These are phyloP conservation scores for Schizochytrium sp. DNA, from an alignment of 108 stramenopile species.

Conservation along the genomic window DNA sequence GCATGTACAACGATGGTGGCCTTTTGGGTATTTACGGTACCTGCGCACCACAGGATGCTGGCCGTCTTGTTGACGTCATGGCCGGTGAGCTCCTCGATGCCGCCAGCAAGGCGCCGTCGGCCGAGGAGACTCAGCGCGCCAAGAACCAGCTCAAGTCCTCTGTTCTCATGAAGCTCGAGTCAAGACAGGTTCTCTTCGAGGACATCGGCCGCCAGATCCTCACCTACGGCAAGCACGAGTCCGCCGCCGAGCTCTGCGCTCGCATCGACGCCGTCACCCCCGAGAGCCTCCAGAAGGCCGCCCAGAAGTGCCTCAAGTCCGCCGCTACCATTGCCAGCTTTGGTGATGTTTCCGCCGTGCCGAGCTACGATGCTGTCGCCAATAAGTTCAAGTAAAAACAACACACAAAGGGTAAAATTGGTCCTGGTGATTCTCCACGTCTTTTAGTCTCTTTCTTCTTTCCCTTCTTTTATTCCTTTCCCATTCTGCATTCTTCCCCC, in stretches of 20 bases:
- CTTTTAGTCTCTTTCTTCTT: too few species aligned
- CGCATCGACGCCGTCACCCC: constrained; percentile 93
- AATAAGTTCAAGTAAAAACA: constrained; percentile 36
- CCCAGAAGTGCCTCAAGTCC: constrained; percentile 75
- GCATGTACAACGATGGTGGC: constrained; percentile 89
- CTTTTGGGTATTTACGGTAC: constrained; percentile 89
- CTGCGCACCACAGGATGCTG: constrained; percentile 72
- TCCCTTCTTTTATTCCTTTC: too few species aligned
- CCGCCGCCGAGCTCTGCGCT: constrained; percentile 82
- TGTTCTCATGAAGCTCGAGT: constrained; percentile 95
- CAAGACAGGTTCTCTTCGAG: constrained; percentile 91
- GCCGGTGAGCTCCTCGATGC: constrained; percentile 83
- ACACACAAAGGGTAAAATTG: background rate
- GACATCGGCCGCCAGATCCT: constrained; percentile 95
- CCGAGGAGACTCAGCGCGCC: constrained; percentile 90
- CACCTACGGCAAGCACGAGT: constrained; percentile 90
- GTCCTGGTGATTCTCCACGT: background rate
- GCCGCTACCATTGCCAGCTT: constrained; percentile 57
- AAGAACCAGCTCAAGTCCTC: constrained; percentile 97
- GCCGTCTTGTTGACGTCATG: constrained; percentile 81
- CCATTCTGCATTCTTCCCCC: too few species aligned
- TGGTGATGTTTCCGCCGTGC: constrained; percentile 55
- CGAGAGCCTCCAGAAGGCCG: constrained; percentile 86
- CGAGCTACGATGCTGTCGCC: constrained; percentile 50
- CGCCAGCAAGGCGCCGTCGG: constrained; percentile 79